phyloP scores from a whole-genome alignment of 2,329 filamentous ascomycete species.

The Raffaelea deltoideospora region DNA sequence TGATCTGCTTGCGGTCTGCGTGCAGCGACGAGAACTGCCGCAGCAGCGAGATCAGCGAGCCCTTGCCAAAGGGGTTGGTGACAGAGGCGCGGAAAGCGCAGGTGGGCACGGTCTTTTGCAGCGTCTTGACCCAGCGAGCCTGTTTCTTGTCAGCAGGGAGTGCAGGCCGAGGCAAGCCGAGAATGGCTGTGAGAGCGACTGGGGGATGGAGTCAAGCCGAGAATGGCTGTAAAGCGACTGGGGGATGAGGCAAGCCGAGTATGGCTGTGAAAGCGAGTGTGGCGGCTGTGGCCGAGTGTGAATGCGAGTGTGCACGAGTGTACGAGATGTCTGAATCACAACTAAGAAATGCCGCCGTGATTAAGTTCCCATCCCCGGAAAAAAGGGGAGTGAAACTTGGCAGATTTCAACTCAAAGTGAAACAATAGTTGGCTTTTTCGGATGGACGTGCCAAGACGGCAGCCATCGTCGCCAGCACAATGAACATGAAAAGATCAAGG shows the following conservation, averaged over 20 bases:
- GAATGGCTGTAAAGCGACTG: not conserved
- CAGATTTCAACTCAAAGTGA: conserved; percentile 95
- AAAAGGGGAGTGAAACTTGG: conserved; percentile 31
- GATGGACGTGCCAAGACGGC: conserved; percentile 84
- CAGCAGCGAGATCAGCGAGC: conserved; percentile 78
- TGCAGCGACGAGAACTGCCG: conserved; percentile 75
- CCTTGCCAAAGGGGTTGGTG: conserved; percentile 94
- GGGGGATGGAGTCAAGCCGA: conserved; percentile 1
- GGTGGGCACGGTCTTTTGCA: conserved; percentile 86
- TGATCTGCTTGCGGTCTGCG: conserved; percentile 58
- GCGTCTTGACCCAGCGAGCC: conserved; percentile 81
- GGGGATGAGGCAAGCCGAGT: not conserved
- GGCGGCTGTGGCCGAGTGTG: too few relatives aligned
- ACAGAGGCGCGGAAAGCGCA: conserved; percentile 90
- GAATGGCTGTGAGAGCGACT: not conserved
- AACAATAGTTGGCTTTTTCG: conserved; percentile 61
- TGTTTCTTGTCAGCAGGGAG: conserved; percentile 23
- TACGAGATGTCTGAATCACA: conserved; percentile 65
- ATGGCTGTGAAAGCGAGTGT: not conserved
- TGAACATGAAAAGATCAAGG: conserved; percentile 45
- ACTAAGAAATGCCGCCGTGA: conserved; percentile 90
- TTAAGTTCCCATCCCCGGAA: conserved; percentile 34
- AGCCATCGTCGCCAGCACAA: conserved; percentile 55
- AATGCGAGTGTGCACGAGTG: conserved; percentile 9
- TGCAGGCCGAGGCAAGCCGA: not conserved